These are phyloP conservation scores for Auriscalpium orientale DNA, from an alignment of 768 basidiomycete genomes.

Conservation along the genomic window DNA sequence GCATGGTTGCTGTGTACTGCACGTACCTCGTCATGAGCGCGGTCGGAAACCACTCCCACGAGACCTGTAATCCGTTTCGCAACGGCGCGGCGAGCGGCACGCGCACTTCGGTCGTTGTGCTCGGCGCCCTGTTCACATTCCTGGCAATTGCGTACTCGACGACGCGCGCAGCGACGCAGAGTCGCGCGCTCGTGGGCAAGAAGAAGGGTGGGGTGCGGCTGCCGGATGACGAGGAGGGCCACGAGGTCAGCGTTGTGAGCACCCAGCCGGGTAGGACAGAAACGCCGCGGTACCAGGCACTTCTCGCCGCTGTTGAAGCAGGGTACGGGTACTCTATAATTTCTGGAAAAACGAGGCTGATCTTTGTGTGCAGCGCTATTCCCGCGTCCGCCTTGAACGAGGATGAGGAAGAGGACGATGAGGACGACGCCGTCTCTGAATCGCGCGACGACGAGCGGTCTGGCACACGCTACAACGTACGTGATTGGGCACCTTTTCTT, in stretches of 20 bases:
- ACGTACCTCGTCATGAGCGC: constrained; percentile 94
- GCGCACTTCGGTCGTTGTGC: constrained; percentile 76
- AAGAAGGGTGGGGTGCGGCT: constrained; percentile 63
- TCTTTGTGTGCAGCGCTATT: constrained; percentile 52
- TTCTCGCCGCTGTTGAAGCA: constrained; percentile 92
- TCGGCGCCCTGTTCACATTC: constrained; percentile 96
- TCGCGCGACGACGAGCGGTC: constrained; percentile 86
- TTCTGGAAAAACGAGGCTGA: background rate
- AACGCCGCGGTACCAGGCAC: constrained; percentile 85
- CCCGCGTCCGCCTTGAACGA: constrained; percentile 86
- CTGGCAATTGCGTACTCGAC: constrained; percentile 97
- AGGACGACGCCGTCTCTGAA: constrained; percentile 67
- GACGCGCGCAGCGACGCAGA: constrained; percentile 91
- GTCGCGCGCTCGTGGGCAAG: constrained; percentile 78
- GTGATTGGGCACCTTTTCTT: constrained; percentile 17
- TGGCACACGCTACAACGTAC: constrained; percentile 90
- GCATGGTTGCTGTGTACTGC: constrained; percentile 97
- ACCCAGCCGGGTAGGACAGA: constrained; percentile 81
- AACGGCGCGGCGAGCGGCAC: constrained; percentile 48
- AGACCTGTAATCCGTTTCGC: constrained; percentile 82
- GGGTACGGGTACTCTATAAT: constrained; percentile 47
- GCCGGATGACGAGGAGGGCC: constrained; percentile 43
- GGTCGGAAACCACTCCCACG: constrained; percentile 84
- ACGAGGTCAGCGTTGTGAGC: constrained; percentile 70
- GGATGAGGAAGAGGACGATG: constrained; percentile 59